A percentile compares a stretch with the other conserved stretches of the same genome.
phyloP scores from a whole-genome alignment of 2,329 filamentous ascomycete genomes.

The Fusarium pseudocircinatum region DNA sequence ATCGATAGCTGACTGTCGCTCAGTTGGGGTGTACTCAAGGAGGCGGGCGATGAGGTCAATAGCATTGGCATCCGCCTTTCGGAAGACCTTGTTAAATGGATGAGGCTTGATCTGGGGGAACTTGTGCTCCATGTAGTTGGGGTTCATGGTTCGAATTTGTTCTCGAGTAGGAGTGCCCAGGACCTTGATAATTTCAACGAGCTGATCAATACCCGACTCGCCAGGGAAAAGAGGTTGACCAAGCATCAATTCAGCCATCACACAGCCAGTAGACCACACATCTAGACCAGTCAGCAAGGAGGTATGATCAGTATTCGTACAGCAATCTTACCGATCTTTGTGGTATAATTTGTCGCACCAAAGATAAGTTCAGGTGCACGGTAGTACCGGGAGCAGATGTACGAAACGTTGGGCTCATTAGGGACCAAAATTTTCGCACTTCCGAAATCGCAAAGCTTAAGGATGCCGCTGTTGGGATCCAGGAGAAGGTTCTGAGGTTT shows the following conservation, averaged over 20 bases:
- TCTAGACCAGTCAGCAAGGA: slow-evolving; percentile 71
- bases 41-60: slow-evolving; percentile 95
- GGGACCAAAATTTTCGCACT: slow-evolving; percentile 98
- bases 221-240: slow-evolving; percentile 97
- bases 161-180: slow-evolving; percentile 95
- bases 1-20: slow-evolving; percentile 91
- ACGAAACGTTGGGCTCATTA: slow-evolving; percentile 98
- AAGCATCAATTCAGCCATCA: slow-evolving; percentile 99
- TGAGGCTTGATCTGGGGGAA: slow-evolving; percentile 99
- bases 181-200: slow-evolving; percentile 99
- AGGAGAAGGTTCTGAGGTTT: slow-evolving; percentile 98
- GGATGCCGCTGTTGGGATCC: slow-evolving; percentile 87
- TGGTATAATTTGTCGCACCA: slow-evolving; percentile 98
- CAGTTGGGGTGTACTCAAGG: slow-evolving; percentile 96
- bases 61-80: slow-evolving; percentile 91
- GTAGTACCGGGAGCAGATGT: slow-evolving; percentile 99
- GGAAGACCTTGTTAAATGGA: slow-evolving; percentile 99
- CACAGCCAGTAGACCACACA: slow-evolving; percentile 98
- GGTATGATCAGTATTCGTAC: neutral
- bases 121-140: slow-evolving; percentile 99
- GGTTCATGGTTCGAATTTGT: slow-evolving; percentile 99
- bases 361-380: slow-evolving; percentile 98
- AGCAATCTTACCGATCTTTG: slow-evolving; percentile 89
- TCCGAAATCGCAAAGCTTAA: slow-evolving; percentile 99
- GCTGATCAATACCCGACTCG: slow-evolving; percentile 97